Percentiles rank a stretch among this genome's conserved stretches.
Conservation (phyloP, 352 stramenopile species). For the Phytophthora multivora region DNA sequence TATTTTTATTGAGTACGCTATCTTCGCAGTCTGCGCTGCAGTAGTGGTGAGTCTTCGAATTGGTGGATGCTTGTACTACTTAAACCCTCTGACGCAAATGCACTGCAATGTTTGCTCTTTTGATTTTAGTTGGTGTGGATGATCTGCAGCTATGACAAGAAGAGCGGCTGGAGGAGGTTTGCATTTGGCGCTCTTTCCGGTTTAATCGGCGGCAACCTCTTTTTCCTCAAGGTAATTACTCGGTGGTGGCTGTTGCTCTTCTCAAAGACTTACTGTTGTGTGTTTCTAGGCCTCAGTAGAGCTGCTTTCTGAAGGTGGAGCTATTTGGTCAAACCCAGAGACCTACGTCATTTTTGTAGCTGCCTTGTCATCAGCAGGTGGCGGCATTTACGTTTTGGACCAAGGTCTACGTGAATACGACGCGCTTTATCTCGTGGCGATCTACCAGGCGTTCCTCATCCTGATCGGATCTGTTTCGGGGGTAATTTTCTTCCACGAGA, state of each 20-base stretch:
- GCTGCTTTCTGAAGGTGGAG: conserved; percentile 73
- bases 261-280: no score
- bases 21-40: conserved; percentile 44
- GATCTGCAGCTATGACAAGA: conserved; percentile 66
- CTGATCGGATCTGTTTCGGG: conserved; percentile 84
- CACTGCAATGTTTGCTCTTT: conserved; percentile 1
- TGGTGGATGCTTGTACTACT: background rate
- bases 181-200: conserved; percentile 81
- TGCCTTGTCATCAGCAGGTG: conserved; percentile 68
- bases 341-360: conserved; percentile 78
- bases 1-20: conserved; percentile 76
- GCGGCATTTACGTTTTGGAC: conserved; percentile 84
- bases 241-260: background rate
- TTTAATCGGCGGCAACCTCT: conserved; percentile 85
- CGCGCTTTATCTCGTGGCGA: conserved; percentile 85
- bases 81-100: conserved; percentile 1
- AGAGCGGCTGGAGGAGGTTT: conserved; percentile 78
- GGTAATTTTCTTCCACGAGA: conserved; percentile 90
- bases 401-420: conserved; percentile 83
- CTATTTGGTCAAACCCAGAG: conserved; percentile 63
- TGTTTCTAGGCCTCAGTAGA: conserved; percentile 75
- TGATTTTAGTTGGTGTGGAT: conserved; percentile 67
- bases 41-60: conserved; percentile 43
- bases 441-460: conserved; percentile 87
- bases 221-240: conserved; percentile 79